Conservation (phyloP, 2,329 filamentous ascomycete genomes). For the Pseudocercospora macadamiae region DNA sequence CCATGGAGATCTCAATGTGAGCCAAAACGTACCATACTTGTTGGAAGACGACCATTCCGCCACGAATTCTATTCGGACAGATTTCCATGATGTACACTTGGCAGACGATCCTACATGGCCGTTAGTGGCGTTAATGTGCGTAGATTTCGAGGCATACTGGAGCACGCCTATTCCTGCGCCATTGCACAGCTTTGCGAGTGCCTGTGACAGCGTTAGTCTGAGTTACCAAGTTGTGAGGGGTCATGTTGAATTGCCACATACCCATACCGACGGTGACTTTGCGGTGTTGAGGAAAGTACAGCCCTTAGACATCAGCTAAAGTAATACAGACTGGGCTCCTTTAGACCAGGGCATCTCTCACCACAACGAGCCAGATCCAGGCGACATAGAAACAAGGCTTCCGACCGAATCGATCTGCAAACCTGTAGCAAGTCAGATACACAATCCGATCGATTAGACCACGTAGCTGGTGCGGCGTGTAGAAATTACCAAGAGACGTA, state of each 20-base stretch:
- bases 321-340: not conserved
- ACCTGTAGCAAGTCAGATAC: not conserved
- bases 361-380: constrained; percentile 11
- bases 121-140: not conserved
- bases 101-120: constrained; percentile 4
- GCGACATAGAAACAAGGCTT: constrained; percentile 11
- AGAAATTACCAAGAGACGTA: constrained; percentile 6
- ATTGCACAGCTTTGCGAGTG: constrained; percentile 12
- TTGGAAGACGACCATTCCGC: constrained; percentile 10
- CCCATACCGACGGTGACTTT: constrained; percentile 7
- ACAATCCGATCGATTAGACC: not conserved
- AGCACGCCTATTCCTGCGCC: constrained; percentile 11
- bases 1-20: not conserved
- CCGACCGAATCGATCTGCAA: constrained; percentile 11
- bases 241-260: not conserved
- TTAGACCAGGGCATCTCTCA: not conserved
- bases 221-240: not conserved
- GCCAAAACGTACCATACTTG: not conserved
- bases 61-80: constrained; percentile 7
- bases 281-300: constrained; percentile 11
- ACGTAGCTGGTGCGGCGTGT: not conserved
- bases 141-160: not conserved
- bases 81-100: constrained; percentile 15
- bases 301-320: not conserved
- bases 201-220: not conserved